Conservation (phyloP, 768 basidiomycete genomes). For the Kockovaella imperatae region DNA sequence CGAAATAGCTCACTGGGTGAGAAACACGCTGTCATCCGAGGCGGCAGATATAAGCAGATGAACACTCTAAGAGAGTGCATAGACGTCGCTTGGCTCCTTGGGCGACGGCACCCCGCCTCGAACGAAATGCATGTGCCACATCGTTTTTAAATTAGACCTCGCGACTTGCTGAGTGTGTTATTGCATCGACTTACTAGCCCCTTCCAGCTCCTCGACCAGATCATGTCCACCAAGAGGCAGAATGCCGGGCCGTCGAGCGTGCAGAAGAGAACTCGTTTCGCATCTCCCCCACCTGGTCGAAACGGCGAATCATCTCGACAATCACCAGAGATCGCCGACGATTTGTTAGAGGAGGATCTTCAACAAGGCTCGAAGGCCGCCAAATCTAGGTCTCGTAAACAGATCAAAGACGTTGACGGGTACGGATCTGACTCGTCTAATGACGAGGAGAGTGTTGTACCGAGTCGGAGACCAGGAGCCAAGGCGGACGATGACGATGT, state of each 20-base stretch:
- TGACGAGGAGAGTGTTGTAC: constrained; percentile 87
- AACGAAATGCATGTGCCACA: no score
- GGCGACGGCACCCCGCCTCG: no score
- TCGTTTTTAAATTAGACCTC: no score
- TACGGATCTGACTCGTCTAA: constrained; percentile 93
- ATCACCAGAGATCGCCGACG: constrained; percentile 12
- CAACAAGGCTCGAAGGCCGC: constrained; percentile 31
- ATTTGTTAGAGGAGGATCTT: constrained; percentile 37
- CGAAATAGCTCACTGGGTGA: no score
- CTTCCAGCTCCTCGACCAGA: neutral
- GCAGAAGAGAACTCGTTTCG: constrained; percentile 30
- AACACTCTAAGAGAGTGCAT: no score
- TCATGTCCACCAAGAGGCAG: constrained; percentile 28
- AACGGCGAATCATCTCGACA: neutral
- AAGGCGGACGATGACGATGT: constrained; percentile 54
- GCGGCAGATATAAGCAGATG: no score
- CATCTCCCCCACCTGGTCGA: constrained; percentile 9
- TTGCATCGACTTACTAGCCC: no score
- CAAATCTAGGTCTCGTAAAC: constrained; percentile 55
- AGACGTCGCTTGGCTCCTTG: no score
- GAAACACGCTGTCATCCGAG: no score
- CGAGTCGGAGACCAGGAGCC: constrained; percentile 54
- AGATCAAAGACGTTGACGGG: constrained; percentile 67
- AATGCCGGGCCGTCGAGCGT: constrained; percentile 6
- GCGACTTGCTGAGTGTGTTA: no score